Conservation (phyloP, 2,329 filamentous ascomycete species). For the Ceratocystis smalleyi region DNA sequence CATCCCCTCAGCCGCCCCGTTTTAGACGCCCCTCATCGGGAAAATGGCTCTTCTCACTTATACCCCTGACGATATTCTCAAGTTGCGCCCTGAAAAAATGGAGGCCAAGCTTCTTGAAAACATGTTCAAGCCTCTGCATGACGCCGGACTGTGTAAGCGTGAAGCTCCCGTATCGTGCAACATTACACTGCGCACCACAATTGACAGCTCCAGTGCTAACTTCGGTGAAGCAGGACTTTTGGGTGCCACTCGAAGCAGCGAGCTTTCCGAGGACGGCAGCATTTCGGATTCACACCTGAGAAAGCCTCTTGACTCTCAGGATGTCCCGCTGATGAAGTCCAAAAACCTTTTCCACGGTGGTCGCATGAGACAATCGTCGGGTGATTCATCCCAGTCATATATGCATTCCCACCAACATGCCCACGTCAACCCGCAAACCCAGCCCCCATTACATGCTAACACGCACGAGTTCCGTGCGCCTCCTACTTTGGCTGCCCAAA, state of each 20-base stretch:
- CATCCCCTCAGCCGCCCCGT: neutral
- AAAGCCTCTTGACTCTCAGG: slow-evolving; percentile 4
- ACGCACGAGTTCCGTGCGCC: slow-evolving; percentile 39
- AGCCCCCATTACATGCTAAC: neutral
- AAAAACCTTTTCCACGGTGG: slow-evolving; percentile 13
- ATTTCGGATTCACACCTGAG: neutral
- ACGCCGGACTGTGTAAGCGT: slow-evolving; percentile 16
- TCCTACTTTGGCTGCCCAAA: slow-evolving; percentile 36
- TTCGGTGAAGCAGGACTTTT: slow-evolving; percentile 9
- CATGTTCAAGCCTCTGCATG: slow-evolving; percentile 16
- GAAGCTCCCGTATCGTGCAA: neutral
- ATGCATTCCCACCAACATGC: neutral
- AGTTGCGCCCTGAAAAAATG: slow-evolving; percentile 12
- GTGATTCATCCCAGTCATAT: slow-evolving; percentile 5
- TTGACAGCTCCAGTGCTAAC: neutral
- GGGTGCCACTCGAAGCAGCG: neutral
- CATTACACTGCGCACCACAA: too few species aligned
- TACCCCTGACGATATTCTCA: slow-evolving; percentile 15
- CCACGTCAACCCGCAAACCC: slow-evolving; percentile 16
- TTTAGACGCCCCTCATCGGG: neutral
- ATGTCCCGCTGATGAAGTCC: slow-evolving; percentile 5
- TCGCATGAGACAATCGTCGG: slow-evolving; percentile 12
- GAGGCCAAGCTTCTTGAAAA: slow-evolving; percentile 12
- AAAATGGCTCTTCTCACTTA: slow-evolving; percentile 15
- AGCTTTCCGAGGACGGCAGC: neutral